Conservation (phyloP, 2,329 filamentous ascomycete genomes). For the Sporothrix luriei region DNA sequence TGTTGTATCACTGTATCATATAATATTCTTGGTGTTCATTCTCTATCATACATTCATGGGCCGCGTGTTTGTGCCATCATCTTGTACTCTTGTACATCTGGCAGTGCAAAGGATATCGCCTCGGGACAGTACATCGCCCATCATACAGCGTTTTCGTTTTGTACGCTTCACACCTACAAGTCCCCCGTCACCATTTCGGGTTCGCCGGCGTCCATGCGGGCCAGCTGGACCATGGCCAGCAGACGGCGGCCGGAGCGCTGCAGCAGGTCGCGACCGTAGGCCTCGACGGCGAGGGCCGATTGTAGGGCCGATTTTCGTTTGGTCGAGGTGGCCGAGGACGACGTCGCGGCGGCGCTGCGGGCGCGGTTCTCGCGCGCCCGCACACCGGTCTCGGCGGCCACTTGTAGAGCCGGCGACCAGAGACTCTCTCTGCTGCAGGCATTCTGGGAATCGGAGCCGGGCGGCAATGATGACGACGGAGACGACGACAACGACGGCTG, state of each 20-base stretch:
- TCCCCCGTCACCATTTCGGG: neutral
- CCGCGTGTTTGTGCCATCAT: neutral
- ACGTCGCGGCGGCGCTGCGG: neutral
- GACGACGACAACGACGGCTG: neutral
- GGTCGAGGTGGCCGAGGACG: slow-evolving; percentile 34
- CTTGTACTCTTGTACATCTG: slow-evolving; percentile 14
- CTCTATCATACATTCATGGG: slow-evolving; percentile 1
- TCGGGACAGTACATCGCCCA: neutral
- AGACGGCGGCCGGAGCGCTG: slow-evolving; percentile 51
- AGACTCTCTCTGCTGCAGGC: slow-evolving; percentile 42
- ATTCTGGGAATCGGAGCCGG: too few species aligned
- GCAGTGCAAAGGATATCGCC: slow-evolving; percentile 9
- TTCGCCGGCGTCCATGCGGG: slow-evolving; percentile 39
- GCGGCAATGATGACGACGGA: too few species aligned
- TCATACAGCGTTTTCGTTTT: too few species aligned
- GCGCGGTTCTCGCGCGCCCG: slow-evolving; percentile 52
- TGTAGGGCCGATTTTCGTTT: slow-evolving; percentile 42
- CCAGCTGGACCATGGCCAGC: slow-evolving; percentile 44
- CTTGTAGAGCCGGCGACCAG: slow-evolving; percentile 45
- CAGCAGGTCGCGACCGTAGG: slow-evolving; percentile 49
- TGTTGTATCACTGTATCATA: neutral
- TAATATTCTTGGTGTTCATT: neutral
- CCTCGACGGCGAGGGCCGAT: slow-evolving; percentile 42
- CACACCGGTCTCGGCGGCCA: slow-evolving; percentile 52
- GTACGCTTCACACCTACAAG: neutral